Percentiles rank a stretch among this genome's conserved stretches.
phyloP scores from a whole-genome alignment of 306 rosid genomes.

The Abrus precatorius region DNA sequence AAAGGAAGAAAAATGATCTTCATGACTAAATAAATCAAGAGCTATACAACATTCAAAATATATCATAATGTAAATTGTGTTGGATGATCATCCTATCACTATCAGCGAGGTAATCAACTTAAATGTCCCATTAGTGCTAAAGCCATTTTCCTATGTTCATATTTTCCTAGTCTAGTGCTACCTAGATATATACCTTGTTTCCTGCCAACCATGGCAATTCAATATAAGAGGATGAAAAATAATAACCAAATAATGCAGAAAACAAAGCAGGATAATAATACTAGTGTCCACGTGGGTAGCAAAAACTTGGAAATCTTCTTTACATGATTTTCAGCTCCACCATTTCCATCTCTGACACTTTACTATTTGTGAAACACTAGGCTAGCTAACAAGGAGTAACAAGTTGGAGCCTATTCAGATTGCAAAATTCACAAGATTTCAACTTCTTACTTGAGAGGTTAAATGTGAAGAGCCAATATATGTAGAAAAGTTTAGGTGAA shows the following conservation, averaged over 20 bases:
- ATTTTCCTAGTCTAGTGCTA: slow-evolving; percentile 42
- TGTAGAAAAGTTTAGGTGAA: slow-evolving; percentile 28
- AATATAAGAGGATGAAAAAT: slow-evolving; percentile 41
- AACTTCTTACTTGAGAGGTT: slow-evolving; percentile 48
- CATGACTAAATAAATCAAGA: slow-evolving; percentile 44
- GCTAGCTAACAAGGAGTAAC: slow-evolving; percentile 45
- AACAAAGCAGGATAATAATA: slow-evolving; percentile 44
- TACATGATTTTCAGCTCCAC: slow-evolving; percentile 55
- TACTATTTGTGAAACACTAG: slow-evolving; percentile 40
- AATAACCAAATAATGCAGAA: slow-evolving; percentile 50
- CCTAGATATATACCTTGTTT: slow-evolving; percentile 40
- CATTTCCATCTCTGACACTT: slow-evolving; percentile 48
- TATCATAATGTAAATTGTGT: slow-evolving; percentile 48
- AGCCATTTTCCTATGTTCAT: slow-evolving; percentile 33
- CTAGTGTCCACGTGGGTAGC: slow-evolving; percentile 55
- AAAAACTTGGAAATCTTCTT: slow-evolving; percentile 48
- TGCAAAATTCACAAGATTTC: slow-evolving; percentile 49
- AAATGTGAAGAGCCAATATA: slow-evolving; percentile 37
- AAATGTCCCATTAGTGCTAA: slow-evolving; percentile 38
- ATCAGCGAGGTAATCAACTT: slow-evolving; percentile 39
- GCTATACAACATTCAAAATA: slow-evolving; percentile 51
- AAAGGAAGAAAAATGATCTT: slow-evolving; percentile 50
- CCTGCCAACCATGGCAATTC: slow-evolving; percentile 46
- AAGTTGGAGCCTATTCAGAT: slow-evolving; percentile 46
- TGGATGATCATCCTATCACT: slow-evolving; percentile 53